Percentiles rank a stretch among this genome's conserved stretches.
phyloP scores from a whole-genome alignment of 2,329 filamentous ascomycete genomes.

The Penicillium sp. region DNA sequence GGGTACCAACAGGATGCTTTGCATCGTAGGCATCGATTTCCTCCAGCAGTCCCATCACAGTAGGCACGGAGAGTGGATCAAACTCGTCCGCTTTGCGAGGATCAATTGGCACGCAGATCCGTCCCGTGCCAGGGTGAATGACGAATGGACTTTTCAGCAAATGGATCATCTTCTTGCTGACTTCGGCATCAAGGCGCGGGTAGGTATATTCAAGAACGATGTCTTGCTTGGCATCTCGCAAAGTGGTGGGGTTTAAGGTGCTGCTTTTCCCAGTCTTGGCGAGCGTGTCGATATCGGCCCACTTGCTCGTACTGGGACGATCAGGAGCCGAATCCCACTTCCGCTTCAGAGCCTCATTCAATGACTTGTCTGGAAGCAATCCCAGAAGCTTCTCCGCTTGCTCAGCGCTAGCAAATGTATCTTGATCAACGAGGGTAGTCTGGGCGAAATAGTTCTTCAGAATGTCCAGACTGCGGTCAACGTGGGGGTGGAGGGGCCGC shows the following conservation, averaged over 20 bases:
- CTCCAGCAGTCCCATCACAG: constrained; percentile 75
- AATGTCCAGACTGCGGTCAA: constrained; percentile 81
- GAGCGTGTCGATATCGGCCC: constrained; percentile 88
- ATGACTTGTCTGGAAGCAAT: constrained; percentile 77
- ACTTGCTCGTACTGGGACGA: constrained; percentile 78
- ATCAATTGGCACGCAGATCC: constrained; percentile 95
- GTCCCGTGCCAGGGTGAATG: constrained; percentile 89
- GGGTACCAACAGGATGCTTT: constrained; percentile 30
- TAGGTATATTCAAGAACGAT: constrained; percentile 98
- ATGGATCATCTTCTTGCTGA: constrained; percentile 97
- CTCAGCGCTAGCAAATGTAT: constrained; percentile 75
- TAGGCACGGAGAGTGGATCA: constrained; percentile 86
- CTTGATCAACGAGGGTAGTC: constrained; percentile 80
- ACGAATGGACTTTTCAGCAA: constrained; percentile 97
- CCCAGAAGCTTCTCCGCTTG: constrained; percentile 77
- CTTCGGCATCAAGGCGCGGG: constrained; percentile 92
- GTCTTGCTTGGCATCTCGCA: constrained; percentile 91
- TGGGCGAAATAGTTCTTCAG: constrained; percentile 81
- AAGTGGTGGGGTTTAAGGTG: constrained; percentile 70
- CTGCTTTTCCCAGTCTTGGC: constrained; percentile 76
- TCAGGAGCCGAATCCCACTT: constrained; percentile 89
- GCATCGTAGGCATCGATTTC: constrained; percentile 84
- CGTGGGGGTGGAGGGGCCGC: constrained; percentile 85
- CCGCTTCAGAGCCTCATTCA: constrained; percentile 77
- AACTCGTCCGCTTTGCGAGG: constrained; percentile 73